Evolutionary conservation across 345 rosid genomes (phyloP).

Genomic region (Streptanthus diversifolius): DNA sequence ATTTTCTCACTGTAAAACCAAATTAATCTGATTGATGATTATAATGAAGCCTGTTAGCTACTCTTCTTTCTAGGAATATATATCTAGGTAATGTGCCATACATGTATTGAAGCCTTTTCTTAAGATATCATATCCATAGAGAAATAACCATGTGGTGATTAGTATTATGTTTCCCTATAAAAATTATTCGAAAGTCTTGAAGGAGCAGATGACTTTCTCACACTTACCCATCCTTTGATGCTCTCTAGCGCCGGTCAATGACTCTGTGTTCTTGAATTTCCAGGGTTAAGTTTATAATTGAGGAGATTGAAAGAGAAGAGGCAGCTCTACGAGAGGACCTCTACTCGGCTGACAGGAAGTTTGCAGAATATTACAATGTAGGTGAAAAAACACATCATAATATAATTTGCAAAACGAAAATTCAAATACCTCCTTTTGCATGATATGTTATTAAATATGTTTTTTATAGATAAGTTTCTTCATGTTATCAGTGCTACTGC

Average conservation of each 20-base stretch:
- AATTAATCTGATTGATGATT: background rate
- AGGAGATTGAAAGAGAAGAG: conserved; percentile 96
- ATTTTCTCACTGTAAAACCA: background rate
- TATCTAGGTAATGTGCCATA: conserved; percentile 2
- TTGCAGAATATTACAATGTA: conserved; percentile 91
- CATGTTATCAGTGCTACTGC: background rate
- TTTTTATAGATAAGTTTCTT: background rate
- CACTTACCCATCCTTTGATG: background rate
- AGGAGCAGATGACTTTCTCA: background rate
- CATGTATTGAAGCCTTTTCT: background rate
- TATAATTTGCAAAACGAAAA: background rate
- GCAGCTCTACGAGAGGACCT: conserved; percentile 86
- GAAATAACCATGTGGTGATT: background rate
- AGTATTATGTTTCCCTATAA: background rate
- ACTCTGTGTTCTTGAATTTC: background rate
- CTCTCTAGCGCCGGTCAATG: background rate
- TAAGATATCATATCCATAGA: background rate
- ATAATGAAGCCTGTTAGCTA: background rate
- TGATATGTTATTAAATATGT: background rate
- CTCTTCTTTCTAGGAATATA: background rate
- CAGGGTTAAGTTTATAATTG: conserved; percentile 92
- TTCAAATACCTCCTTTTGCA: background rate
- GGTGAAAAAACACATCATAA: conserved; percentile 27
- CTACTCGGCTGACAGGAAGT: conserved; percentile 88
- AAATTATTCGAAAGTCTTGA: background rate